Evolutionary conservation across 345 rosid species (phyloP).

Genomic region (Raphanus sativus): DNA sequence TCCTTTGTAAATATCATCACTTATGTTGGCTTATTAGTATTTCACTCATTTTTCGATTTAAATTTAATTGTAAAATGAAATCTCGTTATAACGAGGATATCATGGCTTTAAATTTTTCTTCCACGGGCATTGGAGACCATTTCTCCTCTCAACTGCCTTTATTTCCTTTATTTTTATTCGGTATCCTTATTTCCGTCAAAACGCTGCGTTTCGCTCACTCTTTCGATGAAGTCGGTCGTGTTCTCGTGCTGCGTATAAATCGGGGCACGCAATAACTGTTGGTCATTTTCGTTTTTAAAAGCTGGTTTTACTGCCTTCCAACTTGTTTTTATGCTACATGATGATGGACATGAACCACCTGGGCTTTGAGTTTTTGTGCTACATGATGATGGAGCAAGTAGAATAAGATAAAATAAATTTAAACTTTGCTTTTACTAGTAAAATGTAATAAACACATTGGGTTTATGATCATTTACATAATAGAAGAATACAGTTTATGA

Average conservation of each 20-base stretch:
- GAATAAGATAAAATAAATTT: too few species aligned
- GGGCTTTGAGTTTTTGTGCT: too few species aligned
- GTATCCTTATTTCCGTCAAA: background rate
- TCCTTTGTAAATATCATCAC: too few species aligned
- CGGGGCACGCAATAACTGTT: slow-evolving; percentile 3
- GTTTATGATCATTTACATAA: slow-evolving; percentile 3
- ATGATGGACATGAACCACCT: too few species aligned
- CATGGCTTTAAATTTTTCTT: too few species aligned
- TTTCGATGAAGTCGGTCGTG: slow-evolving; percentile 19
- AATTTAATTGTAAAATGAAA: too few species aligned
- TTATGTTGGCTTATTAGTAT: too few species aligned
- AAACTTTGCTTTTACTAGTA: background rate
- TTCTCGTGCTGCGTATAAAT: background rate
- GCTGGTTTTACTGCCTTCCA: background rate
- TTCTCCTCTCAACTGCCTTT: background rate
- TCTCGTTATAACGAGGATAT: too few species aligned
- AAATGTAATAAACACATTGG: background rate
- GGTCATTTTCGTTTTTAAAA: background rate
- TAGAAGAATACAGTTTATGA: slow-evolving; percentile 3
- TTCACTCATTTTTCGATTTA: too few species aligned
- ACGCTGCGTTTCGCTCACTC: slow-evolving; percentile 21
- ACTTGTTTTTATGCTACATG: too few species aligned
- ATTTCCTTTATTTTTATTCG: background rate
- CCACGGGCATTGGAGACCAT: too few species aligned
- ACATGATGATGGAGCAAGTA: too few species aligned